Percentiles rank a stretch among this genome's conserved stretches.
phyloP scores from a whole-genome alignment of 2,329 filamentous ascomycete species.

The Fulvia fulva region DNA sequence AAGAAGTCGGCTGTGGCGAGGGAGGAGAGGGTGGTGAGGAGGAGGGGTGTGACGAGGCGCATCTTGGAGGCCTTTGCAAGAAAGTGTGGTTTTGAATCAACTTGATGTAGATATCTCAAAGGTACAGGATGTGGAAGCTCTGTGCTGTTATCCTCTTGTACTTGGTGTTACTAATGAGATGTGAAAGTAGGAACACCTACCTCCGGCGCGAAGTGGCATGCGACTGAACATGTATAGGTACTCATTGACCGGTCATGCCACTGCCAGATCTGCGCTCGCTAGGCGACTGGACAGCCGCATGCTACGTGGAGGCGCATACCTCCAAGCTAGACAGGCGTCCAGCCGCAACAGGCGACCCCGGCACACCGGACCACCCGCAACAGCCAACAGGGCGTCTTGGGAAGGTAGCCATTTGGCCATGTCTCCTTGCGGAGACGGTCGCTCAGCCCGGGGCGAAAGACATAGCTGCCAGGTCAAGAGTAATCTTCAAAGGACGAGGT shows the following conservation, averaged over 20 bases:
- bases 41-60: neutral
- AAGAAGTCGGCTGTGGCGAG: constrained; percentile 19
- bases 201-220: neutral
- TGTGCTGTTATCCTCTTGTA: no score
- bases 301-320: constrained; percentile 10
- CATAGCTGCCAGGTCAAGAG: neutral
- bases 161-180: no score
- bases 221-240: neutral
- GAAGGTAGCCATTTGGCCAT: neutral
- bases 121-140: neutral
- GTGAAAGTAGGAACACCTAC: neutral
- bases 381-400: neutral
- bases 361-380: no score
- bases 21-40: constrained; percentile 3
- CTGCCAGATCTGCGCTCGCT: neutral
- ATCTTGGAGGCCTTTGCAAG: neutral
- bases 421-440: neutral
- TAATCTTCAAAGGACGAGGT: neutral
- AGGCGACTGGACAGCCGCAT: constrained; percentile 3
- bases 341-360: no score
- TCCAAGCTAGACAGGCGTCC: neutral
- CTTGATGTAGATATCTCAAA: neutral
- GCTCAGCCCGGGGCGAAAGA: neutral
- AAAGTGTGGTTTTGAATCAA: neutral
- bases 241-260: neutral